These are phyloP conservation scores for Xenosphaeropsis pyriputrescens DNA, from an alignment of 2,329 filamentous ascomycete genomes.

Conservation along the genomic window DNA sequence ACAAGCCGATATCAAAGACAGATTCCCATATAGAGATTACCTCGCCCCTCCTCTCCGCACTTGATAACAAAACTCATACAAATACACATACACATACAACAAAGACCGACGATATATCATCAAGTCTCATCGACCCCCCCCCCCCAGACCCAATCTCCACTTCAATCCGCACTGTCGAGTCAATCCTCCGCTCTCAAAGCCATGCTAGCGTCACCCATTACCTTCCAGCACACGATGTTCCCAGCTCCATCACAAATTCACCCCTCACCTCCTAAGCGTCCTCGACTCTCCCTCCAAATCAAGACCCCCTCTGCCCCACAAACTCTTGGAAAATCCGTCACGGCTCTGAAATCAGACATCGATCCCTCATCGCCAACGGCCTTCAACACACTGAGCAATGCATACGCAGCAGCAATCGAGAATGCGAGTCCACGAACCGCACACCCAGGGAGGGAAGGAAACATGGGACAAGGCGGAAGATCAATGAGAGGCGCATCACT, in stretches of 20 bases:
- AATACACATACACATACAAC: too few relatives aligned
- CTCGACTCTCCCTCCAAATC: constrained; percentile 41
- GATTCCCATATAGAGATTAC: too few relatives aligned
- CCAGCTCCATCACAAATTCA: constrained; percentile 13
- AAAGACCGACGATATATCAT: too few relatives aligned
- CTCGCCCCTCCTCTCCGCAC: too few relatives aligned
- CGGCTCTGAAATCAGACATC: constrained; percentile 26
- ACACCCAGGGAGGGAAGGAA: constrained; percentile 31
- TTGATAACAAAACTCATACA: too few relatives aligned
- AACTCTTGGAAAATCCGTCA: constrained; percentile 24
- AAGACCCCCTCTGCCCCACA: constrained; percentile 26
- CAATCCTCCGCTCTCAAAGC: too few relatives aligned
- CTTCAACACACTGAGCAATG: constrained; percentile 53
- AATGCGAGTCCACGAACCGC: constrained; percentile 33
- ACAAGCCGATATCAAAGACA: too few relatives aligned
- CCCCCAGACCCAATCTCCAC: too few relatives aligned
- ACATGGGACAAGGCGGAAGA: too few relatives aligned
- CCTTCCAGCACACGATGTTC: background rate
- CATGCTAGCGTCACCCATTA: background rate
- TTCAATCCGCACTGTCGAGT: too few relatives aligned
- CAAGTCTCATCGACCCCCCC: too few relatives aligned
- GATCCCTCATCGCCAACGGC: constrained; percentile 45
- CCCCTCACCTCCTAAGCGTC: constrained; percentile 20
- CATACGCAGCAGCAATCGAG: constrained; percentile 48
- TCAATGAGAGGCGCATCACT: constrained; percentile 15